Evolutionary conservation across 148 eudicot species (phyloP).

Genomic region (Diospyros lotus): DNA sequence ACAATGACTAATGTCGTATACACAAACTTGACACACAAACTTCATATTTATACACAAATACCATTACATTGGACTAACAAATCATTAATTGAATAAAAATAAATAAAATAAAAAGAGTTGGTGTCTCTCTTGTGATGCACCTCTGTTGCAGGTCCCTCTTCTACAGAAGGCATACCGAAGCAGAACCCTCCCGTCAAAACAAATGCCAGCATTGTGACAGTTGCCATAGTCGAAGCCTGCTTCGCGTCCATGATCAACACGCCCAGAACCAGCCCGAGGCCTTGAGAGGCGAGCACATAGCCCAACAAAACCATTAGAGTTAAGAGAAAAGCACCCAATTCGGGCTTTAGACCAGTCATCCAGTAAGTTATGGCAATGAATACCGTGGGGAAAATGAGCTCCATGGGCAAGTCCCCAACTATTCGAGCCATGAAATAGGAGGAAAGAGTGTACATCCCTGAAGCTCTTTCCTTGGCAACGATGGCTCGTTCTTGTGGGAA

Average conservation of each 20-base stretch:
- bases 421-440: constrained; percentile 86
- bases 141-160: no score
- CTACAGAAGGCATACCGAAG: no score
- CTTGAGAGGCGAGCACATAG: constrained; percentile 79
- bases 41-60: no score
- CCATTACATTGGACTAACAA: no score
- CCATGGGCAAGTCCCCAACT: constrained; percentile 87
- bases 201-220: no score
- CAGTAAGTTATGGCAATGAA: constrained; percentile 65
- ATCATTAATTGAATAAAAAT: no score
- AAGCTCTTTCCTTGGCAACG: constrained; percentile 66
- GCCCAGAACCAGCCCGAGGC: constrained; percentile 79
- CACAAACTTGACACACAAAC: no score
- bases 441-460: constrained; percentile 80
- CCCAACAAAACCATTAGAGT: constrained; percentile 53
- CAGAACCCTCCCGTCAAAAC: no score
- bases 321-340: constrained; percentile 42
- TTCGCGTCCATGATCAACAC: constrained; percentile 93
- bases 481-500: constrained; percentile 91
- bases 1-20: no score
- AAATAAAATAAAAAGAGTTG: no score
- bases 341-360: constrained; percentile 73
- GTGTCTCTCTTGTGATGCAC: no score
- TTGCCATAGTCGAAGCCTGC: constrained; percentile 75
- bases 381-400: constrained; percentile 68